Conservation (phyloP, 163 green algal species). For the Scenedesmus sp. region DNA sequence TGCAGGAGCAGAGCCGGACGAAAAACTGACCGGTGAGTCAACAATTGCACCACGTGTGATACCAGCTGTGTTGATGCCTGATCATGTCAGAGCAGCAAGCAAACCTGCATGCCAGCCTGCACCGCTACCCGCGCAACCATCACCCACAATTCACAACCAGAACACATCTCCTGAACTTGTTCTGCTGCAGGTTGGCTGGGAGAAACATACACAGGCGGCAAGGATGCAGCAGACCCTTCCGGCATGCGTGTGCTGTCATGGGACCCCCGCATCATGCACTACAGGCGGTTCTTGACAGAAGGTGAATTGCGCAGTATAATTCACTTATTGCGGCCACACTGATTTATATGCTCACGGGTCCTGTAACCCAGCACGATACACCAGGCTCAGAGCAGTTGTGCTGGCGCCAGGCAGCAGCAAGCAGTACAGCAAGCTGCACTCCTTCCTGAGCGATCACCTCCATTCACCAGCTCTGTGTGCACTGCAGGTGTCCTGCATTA, state of each 20-base stretch:
- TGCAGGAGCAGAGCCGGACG: background rate
- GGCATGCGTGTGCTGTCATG: slow-evolving; percentile 47
- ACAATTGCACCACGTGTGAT: background rate
- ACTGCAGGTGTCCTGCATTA: no score
- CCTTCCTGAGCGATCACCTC: no score
- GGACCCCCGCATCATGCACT: slow-evolving; percentile 57
- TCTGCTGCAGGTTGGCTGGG: slow-evolving; percentile 37
- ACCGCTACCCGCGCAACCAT: no score
- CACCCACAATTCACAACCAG: no score
- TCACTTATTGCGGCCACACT: background rate
- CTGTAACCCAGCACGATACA: no score
- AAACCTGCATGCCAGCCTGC: no score
- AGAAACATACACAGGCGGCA: slow-evolving; percentile 24
- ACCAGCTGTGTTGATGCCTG: background rate
- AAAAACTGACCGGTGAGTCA: slow-evolving; percentile 11
- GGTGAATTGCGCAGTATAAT: background rate
- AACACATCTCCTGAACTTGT: background rate
- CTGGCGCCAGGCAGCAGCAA: no score
- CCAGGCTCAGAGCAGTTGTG: background rate
- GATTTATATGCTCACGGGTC: no score
- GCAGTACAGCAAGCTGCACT: no score
- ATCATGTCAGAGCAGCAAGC: no score
- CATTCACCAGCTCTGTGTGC: no score
- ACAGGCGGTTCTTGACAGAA: slow-evolving; percentile 45
- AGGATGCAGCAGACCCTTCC: background rate